phyloP scores from a whole-genome alignment of 1,284 basidiomycete species.

The Mycena sp. region DNA sequence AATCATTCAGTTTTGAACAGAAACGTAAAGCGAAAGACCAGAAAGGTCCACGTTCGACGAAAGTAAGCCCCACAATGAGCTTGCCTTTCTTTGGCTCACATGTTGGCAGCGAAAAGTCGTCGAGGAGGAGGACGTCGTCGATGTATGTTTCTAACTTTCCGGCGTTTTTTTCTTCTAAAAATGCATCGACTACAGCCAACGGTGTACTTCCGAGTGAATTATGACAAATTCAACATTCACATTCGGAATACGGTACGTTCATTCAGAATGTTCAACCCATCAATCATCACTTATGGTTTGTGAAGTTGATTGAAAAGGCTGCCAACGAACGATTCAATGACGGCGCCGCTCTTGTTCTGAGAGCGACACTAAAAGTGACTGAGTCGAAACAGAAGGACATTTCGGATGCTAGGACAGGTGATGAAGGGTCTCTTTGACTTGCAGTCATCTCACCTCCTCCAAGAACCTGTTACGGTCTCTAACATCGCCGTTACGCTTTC shows the following conservation, averaged over 20 bases:
- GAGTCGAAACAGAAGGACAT: conserved; percentile 70
- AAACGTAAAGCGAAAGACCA: conserved; percentile 69
- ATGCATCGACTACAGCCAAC: conserved; percentile 82
- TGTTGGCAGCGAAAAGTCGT: conserved; percentile 60
- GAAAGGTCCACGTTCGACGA: conserved; percentile 54
- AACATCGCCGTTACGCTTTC: conserved; percentile 68
- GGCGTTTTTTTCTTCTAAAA: conserved; percentile 51
- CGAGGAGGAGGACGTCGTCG: conserved; percentile 69
- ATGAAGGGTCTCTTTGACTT: conserved; percentile 21
- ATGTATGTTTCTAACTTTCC: conserved; percentile 38
- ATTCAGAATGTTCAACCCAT: conserved; percentile 11
- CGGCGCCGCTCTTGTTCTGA: conserved; percentile 75
- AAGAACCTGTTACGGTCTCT: conserved; percentile 72
- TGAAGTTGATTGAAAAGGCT: conserved; percentile 79
- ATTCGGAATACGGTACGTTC: conserved; percentile 84
- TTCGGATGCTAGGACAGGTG: conserved; percentile 73
- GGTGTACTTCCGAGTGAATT: conserved; percentile 87
- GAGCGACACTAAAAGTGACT: conserved; percentile 75
- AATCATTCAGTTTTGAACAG: conserved; percentile 47
- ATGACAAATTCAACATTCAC: conserved; percentile 88
- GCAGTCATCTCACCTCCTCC: conserved; percentile 15
- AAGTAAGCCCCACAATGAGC: conserved; percentile 49
- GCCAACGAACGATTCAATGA: conserved; percentile 83
- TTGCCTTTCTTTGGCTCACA: conserved; percentile 12
- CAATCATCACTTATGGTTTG: conserved; percentile 26